A percentile compares a stretch with the other conserved stretches of the same genome.
These are phyloP conservation scores for Prunus mume DNA, from an alignment of 306 rosid species.

Conservation along the genomic window DNA sequence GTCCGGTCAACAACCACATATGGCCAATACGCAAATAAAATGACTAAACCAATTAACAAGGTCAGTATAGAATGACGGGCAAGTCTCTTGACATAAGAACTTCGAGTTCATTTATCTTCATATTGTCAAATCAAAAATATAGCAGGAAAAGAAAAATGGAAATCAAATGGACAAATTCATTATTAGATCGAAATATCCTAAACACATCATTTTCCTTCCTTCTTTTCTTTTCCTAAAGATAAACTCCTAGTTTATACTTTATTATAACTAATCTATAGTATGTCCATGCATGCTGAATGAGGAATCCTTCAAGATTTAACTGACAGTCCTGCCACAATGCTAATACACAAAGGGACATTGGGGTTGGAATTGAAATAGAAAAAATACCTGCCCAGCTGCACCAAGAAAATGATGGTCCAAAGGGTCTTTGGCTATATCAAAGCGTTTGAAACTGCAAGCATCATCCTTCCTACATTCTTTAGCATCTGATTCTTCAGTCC, in stretches of 20 bases:
- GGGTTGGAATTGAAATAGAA: background rate
- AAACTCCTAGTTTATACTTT: background rate
- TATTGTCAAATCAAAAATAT: background rate
- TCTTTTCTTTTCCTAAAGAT: background rate
- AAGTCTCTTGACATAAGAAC: background rate
- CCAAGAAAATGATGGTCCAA: conserved; percentile 81
- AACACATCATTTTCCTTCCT: background rate
- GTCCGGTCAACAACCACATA: conserved; percentile 11
- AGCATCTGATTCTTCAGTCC: conserved; percentile 40
- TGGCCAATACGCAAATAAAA: background rate
- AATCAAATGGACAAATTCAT: background rate
- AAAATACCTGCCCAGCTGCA: conserved; percentile 71
- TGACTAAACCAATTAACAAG: background rate
- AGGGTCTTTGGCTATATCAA: conserved; percentile 85
- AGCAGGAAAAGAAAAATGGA: background rate
- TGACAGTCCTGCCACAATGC: background rate
- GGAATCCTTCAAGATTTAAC: background rate
- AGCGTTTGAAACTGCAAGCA: conserved; percentile 67
- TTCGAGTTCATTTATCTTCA: background rate
- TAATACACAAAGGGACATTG: background rate
- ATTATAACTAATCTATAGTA: background rate
- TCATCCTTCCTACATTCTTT: conserved; percentile 40
- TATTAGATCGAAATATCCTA: background rate
- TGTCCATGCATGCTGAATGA: background rate
- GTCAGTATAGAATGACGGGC: background rate